Evolutionary conservation across 306 rosid species (phyloP), one percentile per base, ranked within the genome.

Genomic region (Canavalia gladiata): DNA sequence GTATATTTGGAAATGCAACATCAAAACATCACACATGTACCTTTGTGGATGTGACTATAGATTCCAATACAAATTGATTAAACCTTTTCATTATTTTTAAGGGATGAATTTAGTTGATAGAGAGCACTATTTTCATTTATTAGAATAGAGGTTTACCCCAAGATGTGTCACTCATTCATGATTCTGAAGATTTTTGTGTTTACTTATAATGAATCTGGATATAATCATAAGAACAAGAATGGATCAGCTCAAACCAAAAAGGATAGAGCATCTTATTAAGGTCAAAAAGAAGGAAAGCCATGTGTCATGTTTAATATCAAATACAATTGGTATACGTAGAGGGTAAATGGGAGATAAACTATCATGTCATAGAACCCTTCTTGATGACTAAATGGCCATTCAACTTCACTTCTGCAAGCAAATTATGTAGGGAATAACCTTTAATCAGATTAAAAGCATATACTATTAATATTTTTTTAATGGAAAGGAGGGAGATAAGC

Each of bases 371-470:
- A 83, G 87, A 68, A 87, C 70, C 51, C 56, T 82, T 85, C 76
- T 74, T 79, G 71, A 85, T 80, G 84, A 81, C 84, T n/a, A 71
- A 31, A n/a, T 82, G 74, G 68, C 74, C 86, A 51, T 57, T 74
- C 74, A 77, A 11, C 66, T 80, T 58, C 78, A 62, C 65, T 57
- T 82, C 41, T 76, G 79, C 76, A 76, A 69, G 60, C 70, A 76
- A 76, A 58, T 39, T 39, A 47, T 34, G 30, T 62, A 41, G n/a
- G 63, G 75, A 77, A 82, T 75, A 75, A 56, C 55, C 74, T 67
- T 75, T 55, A 29, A 58, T 75, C 71, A 57, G 0, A 42, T 57
- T 56, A 46, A 79, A 63, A 77, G 81, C 54, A 65, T 64, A 62
- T 47, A 37, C 57, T 76, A 8, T 33, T 65, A 8, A 52, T 77